These are phyloP conservation scores for Knoxia roxburghii DNA, from an alignment of 257 asterid species.

Conservation along the genomic window DNA sequence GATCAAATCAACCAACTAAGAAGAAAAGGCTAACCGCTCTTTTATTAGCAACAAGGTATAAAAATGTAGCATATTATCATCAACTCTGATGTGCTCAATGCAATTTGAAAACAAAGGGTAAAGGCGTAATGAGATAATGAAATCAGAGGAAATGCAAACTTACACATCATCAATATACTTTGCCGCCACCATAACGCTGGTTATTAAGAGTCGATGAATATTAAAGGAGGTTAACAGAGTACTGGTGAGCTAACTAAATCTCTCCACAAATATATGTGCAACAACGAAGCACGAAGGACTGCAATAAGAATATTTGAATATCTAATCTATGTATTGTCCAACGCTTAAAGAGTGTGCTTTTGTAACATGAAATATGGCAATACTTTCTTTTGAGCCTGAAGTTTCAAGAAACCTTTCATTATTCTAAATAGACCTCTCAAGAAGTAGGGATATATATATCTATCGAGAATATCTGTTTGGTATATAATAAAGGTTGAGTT, in stretches of 20 bases:
- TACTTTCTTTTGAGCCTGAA: slow-evolving; percentile 39
- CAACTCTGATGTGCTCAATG: neutral
- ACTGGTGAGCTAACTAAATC: slow-evolving; percentile 48
- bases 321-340: slow-evolving; percentile 70
- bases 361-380: slow-evolving; percentile 74
- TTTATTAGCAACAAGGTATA: neutral
- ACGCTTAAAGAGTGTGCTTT: slow-evolving; percentile 68
- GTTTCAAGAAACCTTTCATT: slow-evolving; percentile 52
- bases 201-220: slow-evolving; percentile 78
- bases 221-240: slow-evolving; percentile 56
- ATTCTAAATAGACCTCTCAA: slow-evolving; percentile 58
- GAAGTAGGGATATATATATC: slow-evolving; percentile 50
- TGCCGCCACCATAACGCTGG: slow-evolving; percentile 91
- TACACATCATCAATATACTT: slow-evolving; percentile 92
- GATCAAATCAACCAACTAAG: slow-evolving; percentile 1
- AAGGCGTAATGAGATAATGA: too few relatives aligned
- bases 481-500: too few relatives aligned
- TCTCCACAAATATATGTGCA: slow-evolving; percentile 68
- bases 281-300: slow-evolving; percentile 86
- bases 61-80: neutral
- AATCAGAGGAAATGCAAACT: too few relatives aligned
- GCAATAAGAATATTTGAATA: slow-evolving; percentile 81
- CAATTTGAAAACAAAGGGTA: neutral
- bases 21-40: neutral
- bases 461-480: too few relatives aligned